Evolutionary conservation across 169 alveolate species (phyloP).

Genomic region (Eimeria brunetti): DNA sequence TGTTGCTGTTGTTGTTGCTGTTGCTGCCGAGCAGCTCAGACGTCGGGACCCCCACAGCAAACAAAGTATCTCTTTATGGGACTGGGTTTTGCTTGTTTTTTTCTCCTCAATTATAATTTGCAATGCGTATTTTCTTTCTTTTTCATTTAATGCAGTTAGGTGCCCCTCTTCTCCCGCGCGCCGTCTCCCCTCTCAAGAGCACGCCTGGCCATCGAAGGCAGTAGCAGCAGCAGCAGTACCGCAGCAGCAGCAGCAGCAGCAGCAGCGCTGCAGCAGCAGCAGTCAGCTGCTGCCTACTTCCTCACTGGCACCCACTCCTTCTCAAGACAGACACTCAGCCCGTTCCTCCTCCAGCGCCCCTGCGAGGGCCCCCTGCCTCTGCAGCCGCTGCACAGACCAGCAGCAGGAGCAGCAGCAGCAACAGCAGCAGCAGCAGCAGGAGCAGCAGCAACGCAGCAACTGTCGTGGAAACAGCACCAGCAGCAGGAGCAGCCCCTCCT

Average conservation of each 20-base stretch:
- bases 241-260: neutral
- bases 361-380: neutral
- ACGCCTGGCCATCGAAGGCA: neutral
- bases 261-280: neutral
- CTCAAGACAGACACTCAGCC: neutral
- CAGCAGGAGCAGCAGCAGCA: conserved; percentile 15
- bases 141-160: neutral
- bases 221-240: neutral
- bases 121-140: neutral
- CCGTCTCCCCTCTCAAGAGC: neutral
- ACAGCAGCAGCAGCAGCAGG: conserved; percentile 29
- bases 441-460: neutral
- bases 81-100: neutral
- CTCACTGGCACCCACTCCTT: neutral
- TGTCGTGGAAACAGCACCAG: conserved; percentile 9
- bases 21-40: neutral
- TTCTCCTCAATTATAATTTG: neutral
- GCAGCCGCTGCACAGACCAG: neutral
- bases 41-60: neutral
- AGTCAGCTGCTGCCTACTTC: neutral
- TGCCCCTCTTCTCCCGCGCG: neutral
- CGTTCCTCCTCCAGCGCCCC: neutral
- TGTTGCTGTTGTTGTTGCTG: too few species aligned
- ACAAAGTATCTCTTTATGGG: neutral
- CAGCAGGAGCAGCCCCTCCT: neutral